Conservation (phyloP, 83 land plant genomes). For the Picea mariana region DNA sequence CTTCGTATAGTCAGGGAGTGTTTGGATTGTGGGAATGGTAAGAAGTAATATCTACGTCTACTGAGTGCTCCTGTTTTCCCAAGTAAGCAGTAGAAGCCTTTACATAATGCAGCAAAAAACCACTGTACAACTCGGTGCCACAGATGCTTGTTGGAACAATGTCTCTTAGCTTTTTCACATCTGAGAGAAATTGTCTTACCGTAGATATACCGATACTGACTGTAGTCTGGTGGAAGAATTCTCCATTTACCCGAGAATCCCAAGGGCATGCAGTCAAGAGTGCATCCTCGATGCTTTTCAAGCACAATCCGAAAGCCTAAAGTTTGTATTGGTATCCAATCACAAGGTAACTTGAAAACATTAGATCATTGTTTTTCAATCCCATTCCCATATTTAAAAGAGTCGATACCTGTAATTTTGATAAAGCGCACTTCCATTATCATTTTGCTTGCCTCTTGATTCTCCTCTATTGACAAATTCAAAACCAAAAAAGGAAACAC, state of each 20-base stretch:
- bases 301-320: constrained; percentile 62
- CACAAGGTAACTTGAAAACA: too few species aligned
- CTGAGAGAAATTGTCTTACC: too few species aligned
- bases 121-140: constrained; percentile 60
- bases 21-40: constrained; percentile 40
- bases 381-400: constrained; percentile 27
- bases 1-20: too few species aligned
- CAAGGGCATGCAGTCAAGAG: too few species aligned
- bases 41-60: constrained; percentile 61
- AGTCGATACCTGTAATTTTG: too few species aligned
- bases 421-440: too few species aligned
- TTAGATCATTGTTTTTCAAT: not conserved
- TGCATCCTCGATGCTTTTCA: not conserved
- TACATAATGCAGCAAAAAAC: constrained; percentile 57
- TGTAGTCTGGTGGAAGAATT: constrained; percentile 41
- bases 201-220: constrained; percentile 34
- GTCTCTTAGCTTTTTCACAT: too few species aligned
- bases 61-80: constrained; percentile 52
- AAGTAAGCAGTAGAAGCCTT: constrained; percentile 52
- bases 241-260: too few species aligned
- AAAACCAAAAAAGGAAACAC: too few species aligned
- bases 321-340: constrained; percentile 28
- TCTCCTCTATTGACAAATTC: too few species aligned
- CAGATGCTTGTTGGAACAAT: constrained; percentile 39
- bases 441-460: too few species aligned